A percentile compares a stretch with the other conserved stretches of the same genome.
These are phyloP conservation scores for Ophiocordyceps camponoti-floridani DNA, from an alignment of 2,329 filamentous ascomycete genomes.

Conservation along the genomic window DNA sequence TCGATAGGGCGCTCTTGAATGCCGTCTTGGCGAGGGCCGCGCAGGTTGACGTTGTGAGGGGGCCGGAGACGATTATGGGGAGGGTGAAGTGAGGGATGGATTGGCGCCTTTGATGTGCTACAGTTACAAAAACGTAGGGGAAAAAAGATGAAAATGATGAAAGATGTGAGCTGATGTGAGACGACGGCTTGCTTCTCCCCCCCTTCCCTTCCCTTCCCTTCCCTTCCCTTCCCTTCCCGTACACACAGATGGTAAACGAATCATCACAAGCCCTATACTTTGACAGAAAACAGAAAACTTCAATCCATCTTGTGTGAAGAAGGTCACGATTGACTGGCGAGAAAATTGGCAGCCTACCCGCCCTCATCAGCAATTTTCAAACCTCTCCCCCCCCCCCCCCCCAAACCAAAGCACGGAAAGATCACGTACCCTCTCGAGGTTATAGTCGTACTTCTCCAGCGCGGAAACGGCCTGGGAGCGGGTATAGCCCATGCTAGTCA, in stretches of 20 bases:
- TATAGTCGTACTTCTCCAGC: conserved; percentile 89
- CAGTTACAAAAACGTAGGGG: not conserved
- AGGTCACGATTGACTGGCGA: conserved; percentile 33
- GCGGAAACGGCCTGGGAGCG: conserved; percentile 58
- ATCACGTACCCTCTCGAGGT: conserved; percentile 68
- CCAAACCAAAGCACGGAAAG: not conserved
- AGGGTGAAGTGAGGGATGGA: conserved; percentile 49
- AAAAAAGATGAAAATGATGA: not conserved
- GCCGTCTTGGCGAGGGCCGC: conserved; percentile 78
- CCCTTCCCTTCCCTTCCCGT: not conserved
- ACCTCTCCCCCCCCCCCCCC: no score
- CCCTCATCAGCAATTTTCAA: conserved; percentile 4
- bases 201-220: not conserved
- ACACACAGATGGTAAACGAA: not conserved
- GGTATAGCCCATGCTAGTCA: conserved; percentile 79
- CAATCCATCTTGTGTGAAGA: not conserved
- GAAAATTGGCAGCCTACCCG: conserved; percentile 30
- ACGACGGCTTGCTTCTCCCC: not conserved
- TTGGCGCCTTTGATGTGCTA: no score
- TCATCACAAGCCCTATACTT: not conserved
- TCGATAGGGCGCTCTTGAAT: conserved; percentile 78
- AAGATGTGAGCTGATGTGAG: not conserved
- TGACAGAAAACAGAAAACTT: not conserved
- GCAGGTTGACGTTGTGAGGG: conserved; percentile 63
- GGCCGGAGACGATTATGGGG: conserved; percentile 84